Base-by-base conservation (phyloP, 2,329 filamentous ascomycete genomes). In the Scolecobasidium constrictum region DNA sequence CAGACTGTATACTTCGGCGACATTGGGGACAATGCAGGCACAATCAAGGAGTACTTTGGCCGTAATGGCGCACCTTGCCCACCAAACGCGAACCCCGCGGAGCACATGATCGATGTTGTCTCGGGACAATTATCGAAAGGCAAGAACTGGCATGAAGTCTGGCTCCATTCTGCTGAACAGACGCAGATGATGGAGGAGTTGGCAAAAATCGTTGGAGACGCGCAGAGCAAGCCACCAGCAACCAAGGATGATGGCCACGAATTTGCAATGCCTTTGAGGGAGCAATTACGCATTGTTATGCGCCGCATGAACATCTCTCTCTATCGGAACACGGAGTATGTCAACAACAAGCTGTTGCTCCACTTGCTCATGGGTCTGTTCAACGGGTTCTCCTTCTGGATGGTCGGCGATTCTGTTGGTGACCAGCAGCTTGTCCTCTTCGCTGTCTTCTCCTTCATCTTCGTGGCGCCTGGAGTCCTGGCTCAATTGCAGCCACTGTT, bases 21-120 rank as follows among this genome's bases (percentile, higher is more conserved):
- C 46, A 82, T 94, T 35, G 86, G 86, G 38, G 71, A 77, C 40
- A 83, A 92, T 46, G 85, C 84, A 0, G 64, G 69, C 21, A 67
- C 78, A 16, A 65, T 94, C 13, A 75, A 86, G 31, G 70, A 74
- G 16, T 70, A 71, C 53, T 70, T 70, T 56, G 56, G 54, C 26
- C 52, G 54, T 18, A 50, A 63, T 26, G 81, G 81, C 2, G 80
- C 81, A 7, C 68, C 76, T 44, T 76, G 72, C 47, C 70, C 73
- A 16, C 56, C 66, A 3, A 60, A 69, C 46, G 71, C 70, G 11
- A 77, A 77, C 49, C 64, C 71, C 4, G 73, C 74, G 1, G 83
- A 92, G 64, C 90, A 83, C 62, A 90, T 92, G 84, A 76, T 93
- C 6, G 85, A 92, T 55, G 83, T 82, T 4, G 81, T n/a, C n/a